Base-by-base conservation (phyloP, 2,329 filamentous ascomycete genomes). In the Sporothrix luriei region DNA sequence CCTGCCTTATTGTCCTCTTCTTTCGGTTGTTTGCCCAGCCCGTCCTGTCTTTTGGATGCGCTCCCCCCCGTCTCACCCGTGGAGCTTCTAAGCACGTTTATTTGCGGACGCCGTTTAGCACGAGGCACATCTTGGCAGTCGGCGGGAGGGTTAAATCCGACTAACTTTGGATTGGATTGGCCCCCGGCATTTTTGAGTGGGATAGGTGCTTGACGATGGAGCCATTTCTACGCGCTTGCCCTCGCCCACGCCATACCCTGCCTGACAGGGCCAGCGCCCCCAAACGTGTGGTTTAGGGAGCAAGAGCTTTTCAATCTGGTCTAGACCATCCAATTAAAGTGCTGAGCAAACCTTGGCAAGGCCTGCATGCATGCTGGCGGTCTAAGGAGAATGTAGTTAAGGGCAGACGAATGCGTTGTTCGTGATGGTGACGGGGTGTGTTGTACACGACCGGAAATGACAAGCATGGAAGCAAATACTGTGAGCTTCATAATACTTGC, bases 41-140 rank as follows among this genome's bases (percentile, higher is more conserved):
- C 55, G 19, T 59, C 55, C 33, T 59, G 29, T 59, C 33, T 62
- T n/a, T 62, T n/a, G 33, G 33, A 26, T 7, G 16, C 49, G 11
- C 40, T 3, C 49, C 49, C n/a, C 24, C 16, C 33, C 64, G 38
- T 59, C 38, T 68, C 38, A 38, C 66, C 51, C 66, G 52, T 57
- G 66, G 38, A 46, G 66, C 21, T 68, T 68, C 46, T 29, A 51
- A 65, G 62, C 46, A 65, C 62, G 62, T 52, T 65, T 65, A 65
- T 65, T 65, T 65, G 62, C 11, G 26, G 62, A 65, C 46, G 62
- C 62, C 46, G 46, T 52, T 51, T 21, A 16, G 26, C 62, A 65
- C 62, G 43, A 51, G 62, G 62, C 19, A 49, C 10, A 24, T 14
- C 40, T 29, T 64, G 40, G 38, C 59, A 26, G 29, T 21, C 40